Percentiles rank a stretch among this genome's conserved stretches.
Evolutionary conservation across 257 asterid species (phyloP).

Genomic region (Haberlea rhodopensis): DNA sequence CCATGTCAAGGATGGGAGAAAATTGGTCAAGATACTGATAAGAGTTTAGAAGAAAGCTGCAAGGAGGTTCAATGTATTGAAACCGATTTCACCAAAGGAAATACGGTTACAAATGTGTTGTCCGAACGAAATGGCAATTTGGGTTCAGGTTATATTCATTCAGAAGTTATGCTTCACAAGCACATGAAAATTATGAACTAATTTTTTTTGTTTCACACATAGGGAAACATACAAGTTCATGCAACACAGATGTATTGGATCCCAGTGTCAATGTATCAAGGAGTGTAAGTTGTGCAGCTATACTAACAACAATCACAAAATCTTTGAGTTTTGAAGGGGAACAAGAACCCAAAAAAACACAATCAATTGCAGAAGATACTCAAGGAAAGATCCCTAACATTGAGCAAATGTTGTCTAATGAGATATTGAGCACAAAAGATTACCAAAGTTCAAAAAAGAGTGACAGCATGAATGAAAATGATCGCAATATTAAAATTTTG

Average conservation of each 20-base stretch:
- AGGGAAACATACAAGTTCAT: conserved; percentile 35
- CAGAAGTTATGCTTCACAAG: neutral
- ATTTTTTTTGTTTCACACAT: conserved; percentile 14
- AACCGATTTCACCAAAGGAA: conserved; percentile 29
- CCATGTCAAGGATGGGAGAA: conserved; percentile 90
- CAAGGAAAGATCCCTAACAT: conserved; percentile 23
- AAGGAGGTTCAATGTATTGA: conserved; percentile 71
- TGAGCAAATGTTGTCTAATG: conserved; percentile 16
- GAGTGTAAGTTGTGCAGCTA: conserved; percentile 47
- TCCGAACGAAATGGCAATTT: conserved; percentile 32
- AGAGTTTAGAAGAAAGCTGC: conserved; percentile 42
- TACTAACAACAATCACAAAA: conserved; percentile 28
- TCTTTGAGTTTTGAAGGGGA: conserved; percentile 27
- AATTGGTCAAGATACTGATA: conserved; percentile 40
- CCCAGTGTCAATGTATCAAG: conserved; percentile 30
- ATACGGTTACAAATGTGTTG: conserved; percentile 15
- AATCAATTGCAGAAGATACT: conserved; percentile 24
- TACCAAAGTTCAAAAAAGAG: conserved; percentile 17
- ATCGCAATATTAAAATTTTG: conserved; percentile 25
- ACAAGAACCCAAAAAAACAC: conserved; percentile 27
- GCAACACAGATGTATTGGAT: conserved; percentile 36
- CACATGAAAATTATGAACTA: conserved; percentile 14
- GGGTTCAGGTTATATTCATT: conserved; percentile 29
- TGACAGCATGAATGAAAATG: conserved; percentile 22
- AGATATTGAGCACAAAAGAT: conserved; percentile 25